These are phyloP conservation scores for Metschnikowia arizonensis DNA, from an alignment of 805 yeast species.

Conservation along the genomic window DNA sequence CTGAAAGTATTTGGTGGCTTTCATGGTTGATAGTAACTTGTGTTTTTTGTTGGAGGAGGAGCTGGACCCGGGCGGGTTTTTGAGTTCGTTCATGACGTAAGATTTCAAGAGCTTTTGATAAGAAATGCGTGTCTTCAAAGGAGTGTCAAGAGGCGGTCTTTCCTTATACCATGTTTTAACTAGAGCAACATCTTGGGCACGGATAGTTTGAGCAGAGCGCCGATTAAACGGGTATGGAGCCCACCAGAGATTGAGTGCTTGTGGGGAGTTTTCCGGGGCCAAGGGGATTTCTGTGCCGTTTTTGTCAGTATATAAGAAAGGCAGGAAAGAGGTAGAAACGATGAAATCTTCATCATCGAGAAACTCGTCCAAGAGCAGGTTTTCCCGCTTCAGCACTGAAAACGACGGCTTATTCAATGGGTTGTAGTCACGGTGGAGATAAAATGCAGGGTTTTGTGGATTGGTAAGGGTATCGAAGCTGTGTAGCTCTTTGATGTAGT, in stretches of 20 bases:
- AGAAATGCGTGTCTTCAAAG: slow-evolving; percentile 78
- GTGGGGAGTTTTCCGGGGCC: slow-evolving; percentile 40
- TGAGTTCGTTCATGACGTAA: slow-evolving; percentile 68
- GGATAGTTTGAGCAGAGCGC: slow-evolving; percentile 62
- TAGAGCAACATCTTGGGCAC: slow-evolving; percentile 89
- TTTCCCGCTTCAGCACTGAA: slow-evolving; percentile 23
- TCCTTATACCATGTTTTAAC: slow-evolving; percentile 79
- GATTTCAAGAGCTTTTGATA: slow-evolving; percentile 84
- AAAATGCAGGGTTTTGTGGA: slow-evolving; percentile 43
- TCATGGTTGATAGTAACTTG: slow-evolving; percentile 59
- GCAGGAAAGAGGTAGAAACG: slow-evolving; percentile 43
- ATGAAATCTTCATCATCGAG: slow-evolving; percentile 29
- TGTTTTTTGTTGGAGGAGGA: slow-evolving; percentile 47
- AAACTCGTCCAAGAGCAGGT: slow-evolving; percentile 22
- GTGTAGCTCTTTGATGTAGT: slow-evolving; percentile 44
- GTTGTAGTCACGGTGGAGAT: slow-evolving; percentile 49
- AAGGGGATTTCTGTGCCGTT: slow-evolving; percentile 13
- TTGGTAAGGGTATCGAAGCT: slow-evolving; percentile 9
- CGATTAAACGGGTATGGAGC: slow-evolving; percentile 85
- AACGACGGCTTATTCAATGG: slow-evolving; percentile 42
- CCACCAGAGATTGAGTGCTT: slow-evolving; percentile 65
- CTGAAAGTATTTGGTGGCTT: slow-evolving; percentile 82
- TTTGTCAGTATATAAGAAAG: slow-evolving; percentile 40
- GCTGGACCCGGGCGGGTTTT: slow-evolving; percentile 33
- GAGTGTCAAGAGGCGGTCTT: slow-evolving; percentile 56